Percentiles rank a stretch among this genome's conserved stretches.
Evolutionary conservation across 2,329 filamentous ascomycete species (phyloP).

Genomic region (Claviceps spartinae): DNA sequence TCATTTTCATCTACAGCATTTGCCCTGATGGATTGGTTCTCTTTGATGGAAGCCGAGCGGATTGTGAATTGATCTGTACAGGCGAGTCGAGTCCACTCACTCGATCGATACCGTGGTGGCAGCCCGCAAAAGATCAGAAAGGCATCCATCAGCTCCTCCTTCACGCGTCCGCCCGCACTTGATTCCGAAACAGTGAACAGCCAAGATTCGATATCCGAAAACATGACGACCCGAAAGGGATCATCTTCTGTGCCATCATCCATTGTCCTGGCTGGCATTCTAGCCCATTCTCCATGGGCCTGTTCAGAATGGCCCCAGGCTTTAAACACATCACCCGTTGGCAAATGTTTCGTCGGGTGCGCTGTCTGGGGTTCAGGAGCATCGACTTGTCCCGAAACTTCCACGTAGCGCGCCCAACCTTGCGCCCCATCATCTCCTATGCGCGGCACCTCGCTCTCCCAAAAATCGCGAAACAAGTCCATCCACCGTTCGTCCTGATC

Average conservation of each 20-base stretch:
- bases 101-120: constrained; percentile 31
- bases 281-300: constrained; percentile 31
- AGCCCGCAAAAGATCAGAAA: constrained; percentile 57
- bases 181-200: constrained; percentile 37
- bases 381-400: constrained; percentile 22
- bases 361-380: constrained; percentile 23
- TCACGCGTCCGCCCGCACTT: constrained; percentile 18
- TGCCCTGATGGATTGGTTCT: constrained; percentile 1
- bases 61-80: constrained; percentile 18
- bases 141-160: constrained; percentile 46
- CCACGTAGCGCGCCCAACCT: constrained; percentile 52
- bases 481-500: constrained; percentile 14
- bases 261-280: constrained; percentile 55
- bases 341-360: not conserved
- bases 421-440: constrained; percentile 60
- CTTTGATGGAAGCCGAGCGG: not conserved
- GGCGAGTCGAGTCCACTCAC: constrained; percentile 17
- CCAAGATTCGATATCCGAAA: constrained; percentile 56
- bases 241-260: constrained; percentile 69
- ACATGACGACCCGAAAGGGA: constrained; percentile 70
- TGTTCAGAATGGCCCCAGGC: constrained; percentile 43
- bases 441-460: constrained; percentile 71
- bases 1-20: not conserved
- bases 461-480: constrained; percentile 54
- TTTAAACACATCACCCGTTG: constrained; percentile 32